Evolutionary conservation across 352 stramenopile genomes (phyloP).

Genomic region (Peronospora belbahrii): DNA sequence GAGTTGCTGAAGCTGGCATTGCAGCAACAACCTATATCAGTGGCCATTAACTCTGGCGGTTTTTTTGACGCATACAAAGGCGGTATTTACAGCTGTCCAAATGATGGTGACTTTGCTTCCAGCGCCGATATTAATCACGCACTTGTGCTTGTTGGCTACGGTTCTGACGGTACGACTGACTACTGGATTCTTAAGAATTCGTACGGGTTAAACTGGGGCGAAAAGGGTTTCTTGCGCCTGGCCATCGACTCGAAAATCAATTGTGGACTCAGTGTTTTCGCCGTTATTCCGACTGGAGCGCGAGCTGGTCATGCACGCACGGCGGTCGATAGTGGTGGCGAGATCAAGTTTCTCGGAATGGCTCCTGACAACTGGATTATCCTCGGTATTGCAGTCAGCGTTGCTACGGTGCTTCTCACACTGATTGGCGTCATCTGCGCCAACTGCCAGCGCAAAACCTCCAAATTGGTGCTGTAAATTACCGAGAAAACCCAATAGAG

Average conservation of each 20-base stretch:
- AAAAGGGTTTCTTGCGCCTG: conserved; percentile 59
- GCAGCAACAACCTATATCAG: conserved; percentile 63
- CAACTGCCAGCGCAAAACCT: conserved; percentile 19
- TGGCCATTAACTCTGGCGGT: conserved; percentile 69
- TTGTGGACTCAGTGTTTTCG: conserved; percentile 69
- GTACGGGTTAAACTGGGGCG: conserved; percentile 62
- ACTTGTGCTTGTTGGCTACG: conserved; percentile 70
- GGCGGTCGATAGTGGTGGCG: conserved; percentile 41
- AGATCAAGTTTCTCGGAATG: conserved; percentile 30
- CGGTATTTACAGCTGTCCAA: conserved; percentile 62
- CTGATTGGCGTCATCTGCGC: conserved; percentile 29
- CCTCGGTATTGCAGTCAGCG: conserved; percentile 15
- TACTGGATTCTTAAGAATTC: conserved; percentile 85
- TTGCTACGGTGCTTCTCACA: conserved; percentile 31
- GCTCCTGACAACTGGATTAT: conserved; percentile 29
- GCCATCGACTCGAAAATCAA: conserved; percentile 69
- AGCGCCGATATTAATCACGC: conserved; percentile 65
- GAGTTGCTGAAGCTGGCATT: conserved; percentile 61
- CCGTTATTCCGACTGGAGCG: conserved; percentile 53
- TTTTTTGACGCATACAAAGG: conserved; percentile 77
- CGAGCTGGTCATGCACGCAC: conserved; percentile 35
- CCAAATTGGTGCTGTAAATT: too few species aligned
- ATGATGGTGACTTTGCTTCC: conserved; percentile 58
- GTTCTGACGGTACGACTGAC: conserved; percentile 28
- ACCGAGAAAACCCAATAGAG: too few species aligned